These are phyloP conservation scores for Capronia americana DNA, from an alignment of 2,329 filamentous ascomycete species.

Conservation along the genomic window DNA sequence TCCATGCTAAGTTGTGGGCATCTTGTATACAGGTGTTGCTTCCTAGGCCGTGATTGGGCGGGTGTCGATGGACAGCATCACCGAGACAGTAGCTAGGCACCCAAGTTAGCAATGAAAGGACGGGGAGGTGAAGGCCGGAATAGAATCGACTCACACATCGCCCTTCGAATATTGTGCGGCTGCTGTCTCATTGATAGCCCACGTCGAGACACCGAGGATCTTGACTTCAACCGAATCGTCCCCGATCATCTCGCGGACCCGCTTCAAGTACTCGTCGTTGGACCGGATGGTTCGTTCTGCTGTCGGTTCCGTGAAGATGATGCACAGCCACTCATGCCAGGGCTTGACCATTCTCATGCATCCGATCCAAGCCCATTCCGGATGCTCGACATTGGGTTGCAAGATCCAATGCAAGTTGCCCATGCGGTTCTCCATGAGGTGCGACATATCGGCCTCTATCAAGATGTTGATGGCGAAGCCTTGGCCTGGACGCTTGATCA, in stretches of 20 bases:
- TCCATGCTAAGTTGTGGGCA: conserved; percentile 48
- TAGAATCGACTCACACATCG: conserved; percentile 43
- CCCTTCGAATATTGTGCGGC: conserved; percentile 62
- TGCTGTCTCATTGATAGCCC: conserved; percentile 67
- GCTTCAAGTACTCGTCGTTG: conserved; percentile 54
- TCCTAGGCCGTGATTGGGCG: conserved; percentile 46
- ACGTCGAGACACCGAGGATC: conserved; percentile 61
- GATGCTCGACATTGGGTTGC: conserved; percentile 59
- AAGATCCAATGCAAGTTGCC: conserved; percentile 68
- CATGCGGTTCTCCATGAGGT: conserved; percentile 56
- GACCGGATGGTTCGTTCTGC: conserved; percentile 48
- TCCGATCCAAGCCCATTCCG: conserved; percentile 57
- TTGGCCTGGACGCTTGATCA: conserved; percentile 53
- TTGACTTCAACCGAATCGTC: conserved; percentile 59
- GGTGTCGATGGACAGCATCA: conserved; percentile 47
- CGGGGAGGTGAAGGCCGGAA: background rate
- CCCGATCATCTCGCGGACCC: conserved; percentile 60
- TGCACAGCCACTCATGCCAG: conserved; percentile 68
- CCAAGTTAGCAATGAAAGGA: background rate
- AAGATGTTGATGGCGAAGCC: conserved; percentile 60
- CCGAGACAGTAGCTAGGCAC: conserved; percentile 43
- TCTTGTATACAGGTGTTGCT: conserved; percentile 49
- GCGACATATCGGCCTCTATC: conserved; percentile 57
- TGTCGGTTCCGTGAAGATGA: conserved; percentile 54
- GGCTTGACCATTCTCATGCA: conserved; percentile 67